Conservation (phyloP, 2,329 filamentous ascomycete genomes). For the Diaporthe ilicicola region DNA sequence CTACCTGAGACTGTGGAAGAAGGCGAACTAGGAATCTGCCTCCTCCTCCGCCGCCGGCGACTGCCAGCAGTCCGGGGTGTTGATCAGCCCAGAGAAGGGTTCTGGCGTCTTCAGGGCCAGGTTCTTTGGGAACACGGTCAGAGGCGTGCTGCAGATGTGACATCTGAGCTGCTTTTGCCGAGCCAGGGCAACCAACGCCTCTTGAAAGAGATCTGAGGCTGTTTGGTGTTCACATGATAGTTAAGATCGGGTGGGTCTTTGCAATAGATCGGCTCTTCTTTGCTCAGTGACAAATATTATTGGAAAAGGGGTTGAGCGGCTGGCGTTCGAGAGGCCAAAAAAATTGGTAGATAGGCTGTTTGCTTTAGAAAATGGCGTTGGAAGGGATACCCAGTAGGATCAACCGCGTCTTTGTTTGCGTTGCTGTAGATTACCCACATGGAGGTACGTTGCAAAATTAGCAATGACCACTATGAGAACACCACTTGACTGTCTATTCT, state of each 20-base stretch:
- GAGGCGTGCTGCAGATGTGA: conserved; percentile 16
- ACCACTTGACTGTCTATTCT: not conserved
- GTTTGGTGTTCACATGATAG: not conserved
- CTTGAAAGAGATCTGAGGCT: not conserved
- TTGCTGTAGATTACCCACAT: not conserved
- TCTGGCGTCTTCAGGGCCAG: not conserved
- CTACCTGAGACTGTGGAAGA: conserved; percentile 76
- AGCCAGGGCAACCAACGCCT: no score
- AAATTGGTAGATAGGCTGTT: not conserved
- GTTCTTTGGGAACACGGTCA: conserved; percentile 2
- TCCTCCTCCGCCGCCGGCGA: not conserved
- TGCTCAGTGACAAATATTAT: no score
- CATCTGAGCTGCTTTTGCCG: not conserved
- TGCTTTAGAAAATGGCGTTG: conserved; percentile 1
- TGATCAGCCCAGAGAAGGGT: not conserved
- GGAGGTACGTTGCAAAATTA: not conserved
- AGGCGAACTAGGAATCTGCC: conserved; percentile 46
- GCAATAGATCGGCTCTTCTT: not conserved
- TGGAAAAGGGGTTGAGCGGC: not conserved
- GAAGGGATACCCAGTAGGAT: conserved; percentile 12
- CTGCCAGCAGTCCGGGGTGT: not conserved
- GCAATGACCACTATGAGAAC: not conserved
- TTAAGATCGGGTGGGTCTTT: not conserved
- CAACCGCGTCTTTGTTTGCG: not conserved
- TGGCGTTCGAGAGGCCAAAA: conserved; percentile 13